Conservation (phyloP, 495 filamentous ascomycete species). For the Rhypophila decipiens region DNA sequence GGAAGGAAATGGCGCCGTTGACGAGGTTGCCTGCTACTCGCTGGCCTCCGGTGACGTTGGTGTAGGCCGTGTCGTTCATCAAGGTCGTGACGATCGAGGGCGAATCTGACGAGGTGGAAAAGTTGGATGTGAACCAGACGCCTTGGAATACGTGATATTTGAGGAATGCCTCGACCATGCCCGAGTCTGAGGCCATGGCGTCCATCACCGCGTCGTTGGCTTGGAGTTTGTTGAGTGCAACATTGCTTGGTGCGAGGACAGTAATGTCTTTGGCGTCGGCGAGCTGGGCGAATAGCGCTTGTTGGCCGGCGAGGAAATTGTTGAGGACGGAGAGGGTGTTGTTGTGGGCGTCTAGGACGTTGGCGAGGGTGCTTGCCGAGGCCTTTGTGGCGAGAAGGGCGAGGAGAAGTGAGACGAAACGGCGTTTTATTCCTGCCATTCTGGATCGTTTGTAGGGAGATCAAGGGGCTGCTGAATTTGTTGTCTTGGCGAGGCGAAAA, state of each 20-base stretch:
- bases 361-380: slow-evolving; percentile 26
- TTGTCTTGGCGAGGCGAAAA: too few species aligned
- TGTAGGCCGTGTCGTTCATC: slow-evolving; percentile 44
- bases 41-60: slow-evolving; percentile 38
- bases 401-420: too few species aligned
- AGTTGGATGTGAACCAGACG: slow-evolving; percentile 35
- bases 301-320: slow-evolving; percentile 36
- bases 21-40: slow-evolving; percentile 23
- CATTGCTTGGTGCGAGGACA: slow-evolving; percentile 58
- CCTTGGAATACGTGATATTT: slow-evolving; percentile 63
- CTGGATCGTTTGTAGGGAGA: too few species aligned
- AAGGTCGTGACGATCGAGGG: slow-evolving; percentile 48
- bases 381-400: slow-evolving; percentile 14
- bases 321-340: slow-evolving; percentile 36
- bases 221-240: slow-evolving; percentile 43
- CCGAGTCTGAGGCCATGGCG: slow-evolving; percentile 25
- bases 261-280: slow-evolving; percentile 48
- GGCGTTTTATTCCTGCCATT: too few species aligned
- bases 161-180: slow-evolving; percentile 44
- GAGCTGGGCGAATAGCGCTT: slow-evolving; percentile 34
- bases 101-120: slow-evolving; percentile 15
- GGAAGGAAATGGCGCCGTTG: slow-evolving; percentile 29
- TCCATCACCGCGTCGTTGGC: slow-evolving; percentile 21
- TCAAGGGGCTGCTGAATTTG: too few species aligned
- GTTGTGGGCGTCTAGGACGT: slow-evolving; percentile 33